phyloP scores from a whole-genome alignment of 2,329 filamentous ascomycete genomes.

The Elsinoe necatrix region DNA sequence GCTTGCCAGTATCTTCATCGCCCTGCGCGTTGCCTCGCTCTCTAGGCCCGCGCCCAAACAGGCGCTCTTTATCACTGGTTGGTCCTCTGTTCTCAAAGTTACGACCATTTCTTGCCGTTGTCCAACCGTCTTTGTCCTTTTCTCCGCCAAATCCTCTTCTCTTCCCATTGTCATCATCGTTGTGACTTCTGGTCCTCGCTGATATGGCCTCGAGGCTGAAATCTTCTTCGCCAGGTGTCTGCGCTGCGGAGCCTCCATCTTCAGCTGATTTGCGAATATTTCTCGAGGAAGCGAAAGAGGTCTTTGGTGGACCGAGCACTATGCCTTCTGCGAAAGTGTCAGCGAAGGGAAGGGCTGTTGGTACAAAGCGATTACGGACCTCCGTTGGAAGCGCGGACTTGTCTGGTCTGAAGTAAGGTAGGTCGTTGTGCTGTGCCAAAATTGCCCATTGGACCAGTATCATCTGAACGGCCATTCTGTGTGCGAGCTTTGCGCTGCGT shows the following conservation, averaged over 20 bases:
- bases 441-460: conserved; percentile 30
- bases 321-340: conserved; percentile 63
- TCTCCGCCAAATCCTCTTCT: conserved; percentile 19
- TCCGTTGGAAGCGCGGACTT: conserved; percentile 15
- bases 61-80: conserved; percentile 50
- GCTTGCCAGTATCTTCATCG: conserved; percentile 46
- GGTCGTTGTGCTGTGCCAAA: conserved; percentile 30
- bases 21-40: conserved; percentile 41
- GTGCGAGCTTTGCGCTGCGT: conserved; percentile 17
- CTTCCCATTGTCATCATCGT: conserved; percentile 29
- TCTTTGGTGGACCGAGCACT: conserved; percentile 75
- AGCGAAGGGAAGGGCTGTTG: conserved; percentile 19
- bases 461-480: conserved; percentile 19
- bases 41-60: conserved; percentile 40
- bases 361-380: conserved; percentile 2
- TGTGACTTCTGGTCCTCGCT: conserved; percentile 30
- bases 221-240: conserved; percentile 33
- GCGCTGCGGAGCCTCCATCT: conserved; percentile 28
- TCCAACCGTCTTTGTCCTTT: conserved; percentile 63
- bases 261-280: conserved; percentile 37
- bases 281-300: conserved; percentile 68
- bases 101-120: conserved; percentile 54
- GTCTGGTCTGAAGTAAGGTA: conserved; percentile 25
- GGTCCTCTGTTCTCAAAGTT: conserved; percentile 54
- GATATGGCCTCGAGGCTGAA: conserved; percentile 27